Base-by-base conservation (phyloP, 2,329 filamentous ascomycete species). In the Aspergillus neotritici region DNA sequence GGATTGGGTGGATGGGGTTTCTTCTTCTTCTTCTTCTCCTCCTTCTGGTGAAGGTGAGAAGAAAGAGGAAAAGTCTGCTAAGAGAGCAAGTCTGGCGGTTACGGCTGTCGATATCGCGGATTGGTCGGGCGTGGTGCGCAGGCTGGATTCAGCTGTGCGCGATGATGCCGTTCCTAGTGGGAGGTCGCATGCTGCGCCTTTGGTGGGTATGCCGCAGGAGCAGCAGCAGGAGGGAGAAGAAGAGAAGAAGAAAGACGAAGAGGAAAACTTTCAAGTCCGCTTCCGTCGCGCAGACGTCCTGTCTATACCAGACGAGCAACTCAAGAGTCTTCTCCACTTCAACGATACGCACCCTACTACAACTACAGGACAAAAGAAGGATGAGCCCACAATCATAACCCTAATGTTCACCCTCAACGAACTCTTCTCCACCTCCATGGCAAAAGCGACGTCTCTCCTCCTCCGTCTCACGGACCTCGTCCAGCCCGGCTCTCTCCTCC, bases 371-470 rank as follows among this genome's bases (percentile, higher is more conserved):
- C n/a, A n/a, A n/a, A 25, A 25, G 9, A 9, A 25, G 6, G 7
- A 25, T 3, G 9, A 6, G 2, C 21, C 21, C 8, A 53, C 75
- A 3, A 67, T 96, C 1, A 72, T 94, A 11, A 95, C 90, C 0
- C 69, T 97, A 10, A 80, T 97, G 68, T 98, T 97, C 73, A 96
- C 91, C 0, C 77, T 97, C 36, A 97, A 97, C 64, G 93, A 98
- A 68, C 80, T 98, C 0, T 97, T 96, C 71, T 84, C 86, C 0
- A 74, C 79, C 0, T 87, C 83, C 1, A 79, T 89, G 16, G 74
- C 82, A 2, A 80, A 82, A 53, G 88, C 91, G 0, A 94, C 91
- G 0, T 72, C 73, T 3, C 83, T 97, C 51, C 73, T 98, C 0
- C 75, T 88, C 4, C 72, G 72, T 1, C 69, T 96, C 13, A 87